These are phyloP conservation scores for Neonectria hederae DNA, from an alignment of 2,329 filamentous ascomycete genomes.

Conservation along the genomic window DNA sequence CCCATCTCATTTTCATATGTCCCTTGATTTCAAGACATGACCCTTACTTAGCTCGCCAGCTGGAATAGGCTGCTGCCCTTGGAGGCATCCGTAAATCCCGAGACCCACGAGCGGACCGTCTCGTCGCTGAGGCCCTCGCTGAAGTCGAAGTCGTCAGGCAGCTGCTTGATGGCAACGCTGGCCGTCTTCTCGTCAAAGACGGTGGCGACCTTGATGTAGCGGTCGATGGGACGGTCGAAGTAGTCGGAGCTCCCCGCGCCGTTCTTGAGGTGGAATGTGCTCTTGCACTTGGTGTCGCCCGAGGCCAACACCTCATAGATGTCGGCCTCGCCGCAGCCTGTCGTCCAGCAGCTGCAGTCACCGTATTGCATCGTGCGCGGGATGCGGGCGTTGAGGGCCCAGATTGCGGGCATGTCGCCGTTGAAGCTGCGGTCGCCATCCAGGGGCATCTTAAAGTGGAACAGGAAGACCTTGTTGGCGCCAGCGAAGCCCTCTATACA, in stretches of 20 bases:
- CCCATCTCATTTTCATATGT: neutral
- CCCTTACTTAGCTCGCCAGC: slow-evolving; percentile 16
- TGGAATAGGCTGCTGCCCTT: slow-evolving; percentile 40
- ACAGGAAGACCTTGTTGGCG: slow-evolving; percentile 75
- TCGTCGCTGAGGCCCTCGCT: slow-evolving; percentile 49
- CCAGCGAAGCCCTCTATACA: slow-evolving; percentile 74
- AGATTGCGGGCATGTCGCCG: slow-evolving; percentile 77
- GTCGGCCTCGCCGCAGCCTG: slow-evolving; percentile 78
- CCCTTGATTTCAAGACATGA: too few species aligned
- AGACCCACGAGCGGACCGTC: slow-evolving; percentile 49
- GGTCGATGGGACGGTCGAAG: slow-evolving; percentile 70
- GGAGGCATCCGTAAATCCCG: slow-evolving; percentile 30
- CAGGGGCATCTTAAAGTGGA: slow-evolving; percentile 77
- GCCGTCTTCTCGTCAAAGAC: slow-evolving; percentile 64
- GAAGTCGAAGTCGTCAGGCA: slow-evolving; percentile 56
- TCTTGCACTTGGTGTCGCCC: slow-evolving; percentile 74
- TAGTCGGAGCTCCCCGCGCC: slow-evolving; percentile 76
- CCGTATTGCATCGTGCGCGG: slow-evolving; percentile 76
- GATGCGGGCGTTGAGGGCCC: slow-evolving; percentile 79
- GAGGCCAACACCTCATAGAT: slow-evolving; percentile 75
- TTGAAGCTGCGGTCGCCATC: slow-evolving; percentile 63
- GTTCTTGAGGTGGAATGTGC: slow-evolving; percentile 72
- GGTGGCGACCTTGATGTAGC: slow-evolving; percentile 70
- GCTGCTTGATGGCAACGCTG: slow-evolving; percentile 65
- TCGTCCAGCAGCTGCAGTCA: slow-evolving; percentile 76